These are phyloP conservation scores for Coemansia sp. DNA, from an alignment of 192 early-diverging fungal genomes.

Conservation along the genomic window DNA sequence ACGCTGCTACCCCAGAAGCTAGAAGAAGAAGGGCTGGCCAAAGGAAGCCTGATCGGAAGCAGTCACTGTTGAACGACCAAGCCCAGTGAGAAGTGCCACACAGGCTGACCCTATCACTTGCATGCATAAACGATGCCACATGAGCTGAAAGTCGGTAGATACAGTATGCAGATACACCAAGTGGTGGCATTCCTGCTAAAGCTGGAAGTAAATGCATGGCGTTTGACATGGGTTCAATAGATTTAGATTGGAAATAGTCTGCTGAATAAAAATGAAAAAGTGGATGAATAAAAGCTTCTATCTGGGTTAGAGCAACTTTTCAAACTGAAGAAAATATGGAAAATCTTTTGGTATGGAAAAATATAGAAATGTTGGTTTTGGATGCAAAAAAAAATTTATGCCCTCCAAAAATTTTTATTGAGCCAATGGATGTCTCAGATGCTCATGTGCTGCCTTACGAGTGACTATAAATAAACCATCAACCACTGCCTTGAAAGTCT, in stretches of 20 bases:
- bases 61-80: slow-evolving; percentile 24
- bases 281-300: too few species aligned
- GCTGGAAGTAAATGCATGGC: background rate
- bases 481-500: too few species aligned
- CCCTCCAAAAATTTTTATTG: too few species aligned
- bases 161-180: background rate
- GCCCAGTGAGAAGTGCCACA: slow-evolving; percentile 1
- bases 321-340: too few species aligned
- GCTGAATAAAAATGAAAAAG: too few species aligned
- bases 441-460: too few species aligned
- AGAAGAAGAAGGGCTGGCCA: slow-evolving; percentile 22
- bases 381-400: too few species aligned
- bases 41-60: slow-evolving; percentile 28
- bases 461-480: too few species aligned
- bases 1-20: background rate
- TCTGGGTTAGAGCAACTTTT: too few species aligned
- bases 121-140: background rate
- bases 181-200: background rate
- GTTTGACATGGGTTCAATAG: background rate
- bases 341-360: too few species aligned
- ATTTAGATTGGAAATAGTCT: background rate
- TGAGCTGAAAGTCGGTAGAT: background rate
- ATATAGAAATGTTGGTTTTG: too few species aligned
- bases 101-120: background rate
- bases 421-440: too few species aligned